phyloP scores from a whole-genome alignment of 1,139 yeast species.

The Zygosaccharomyces sapae region DNA sequence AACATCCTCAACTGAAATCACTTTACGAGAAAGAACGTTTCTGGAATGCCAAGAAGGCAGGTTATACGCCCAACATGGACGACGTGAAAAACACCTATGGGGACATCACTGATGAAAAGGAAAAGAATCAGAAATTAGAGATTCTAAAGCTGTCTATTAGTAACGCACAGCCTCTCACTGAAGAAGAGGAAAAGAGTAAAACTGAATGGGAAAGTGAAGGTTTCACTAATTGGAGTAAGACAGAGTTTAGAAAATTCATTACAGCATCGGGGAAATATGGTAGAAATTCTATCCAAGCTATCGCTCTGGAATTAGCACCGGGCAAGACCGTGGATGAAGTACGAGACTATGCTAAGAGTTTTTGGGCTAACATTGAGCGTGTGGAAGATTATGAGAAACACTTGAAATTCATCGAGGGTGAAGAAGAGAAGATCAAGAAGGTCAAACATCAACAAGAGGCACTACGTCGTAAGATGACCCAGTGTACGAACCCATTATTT shows the following conservation, averaged over 20 bases:
- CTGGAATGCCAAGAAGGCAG: slow-evolving; percentile 36
- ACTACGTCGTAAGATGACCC: slow-evolving; percentile 57
- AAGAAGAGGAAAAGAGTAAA: slow-evolving; percentile 59
- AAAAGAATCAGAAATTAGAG: slow-evolving; percentile 46
- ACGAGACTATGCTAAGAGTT: slow-evolving; percentile 57
- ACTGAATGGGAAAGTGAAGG: slow-evolving; percentile 54
- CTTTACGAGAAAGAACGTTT: slow-evolving; percentile 63
- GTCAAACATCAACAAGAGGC: slow-evolving; percentile 61
- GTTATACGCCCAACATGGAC: slow-evolving; percentile 35
- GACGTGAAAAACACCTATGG: slow-evolving; percentile 41
- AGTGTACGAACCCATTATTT: slow-evolving; percentile 60
- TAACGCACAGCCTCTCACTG: slow-evolving; percentile 61
- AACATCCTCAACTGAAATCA: slow-evolving; percentile 56
- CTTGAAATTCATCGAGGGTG: slow-evolving; percentile 63
- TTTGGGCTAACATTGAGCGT: slow-evolving; percentile 61
- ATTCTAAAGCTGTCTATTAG: slow-evolving; percentile 60
- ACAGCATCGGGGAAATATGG: slow-evolving; percentile 62
- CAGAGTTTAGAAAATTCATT: slow-evolving; percentile 67
- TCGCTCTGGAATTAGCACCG: slow-evolving; percentile 59
- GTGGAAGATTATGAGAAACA: slow-evolving; percentile 73
- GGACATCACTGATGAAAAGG: slow-evolving; percentile 37
- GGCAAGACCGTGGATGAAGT: slow-evolving; percentile 64
- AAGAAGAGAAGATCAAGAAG: slow-evolving; percentile 64
- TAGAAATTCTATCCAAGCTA: slow-evolving; percentile 56
- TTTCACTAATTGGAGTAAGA: slow-evolving; percentile 62